Percentiles rank a stretch among this genome's conserved stretches.
Evolutionary conservation across 75 land plant genomes (phyloP).

Genomic region (Picea glauca): DNA sequence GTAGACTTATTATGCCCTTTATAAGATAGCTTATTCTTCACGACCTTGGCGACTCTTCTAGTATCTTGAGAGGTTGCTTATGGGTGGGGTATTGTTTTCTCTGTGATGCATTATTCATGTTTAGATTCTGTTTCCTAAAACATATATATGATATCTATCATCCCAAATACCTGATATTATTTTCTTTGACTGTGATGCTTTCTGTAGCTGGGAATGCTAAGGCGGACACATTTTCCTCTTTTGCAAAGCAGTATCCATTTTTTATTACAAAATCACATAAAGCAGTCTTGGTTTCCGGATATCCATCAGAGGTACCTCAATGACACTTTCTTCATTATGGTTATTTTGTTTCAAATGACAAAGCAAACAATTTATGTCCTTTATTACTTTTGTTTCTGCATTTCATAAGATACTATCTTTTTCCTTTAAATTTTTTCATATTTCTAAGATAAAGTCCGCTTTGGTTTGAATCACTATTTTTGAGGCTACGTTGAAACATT

Average conservation of each 20-base stretch:
- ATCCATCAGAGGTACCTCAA: constrained; percentile 28
- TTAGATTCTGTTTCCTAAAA: not conserved
- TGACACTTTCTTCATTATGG: not conserved
- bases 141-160: not conserved
- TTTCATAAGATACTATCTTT: not conserved
- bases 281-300: constrained; percentile 17
- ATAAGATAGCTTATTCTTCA: too few relatives aligned
- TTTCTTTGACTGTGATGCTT: not conserved
- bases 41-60: too few relatives aligned
- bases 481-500: not conserved
- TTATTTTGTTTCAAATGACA: not conserved
- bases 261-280: constrained; percentile 27
- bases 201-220: constrained; percentile 4
- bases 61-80: too few relatives aligned
- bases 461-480: not conserved
- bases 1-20: too few relatives aligned
- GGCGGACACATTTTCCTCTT: constrained; percentile 6
- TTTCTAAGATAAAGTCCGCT: not conserved
- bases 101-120: too few relatives aligned
- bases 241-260: constrained; percentile 27
- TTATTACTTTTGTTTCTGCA: not conserved
- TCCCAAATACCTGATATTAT: not conserved
- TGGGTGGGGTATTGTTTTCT: too few relatives aligned
- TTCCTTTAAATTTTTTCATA: not conserved
- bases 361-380: not conserved